Evolutionary conservation across 148 eudicot genomes (phyloP).

Genomic region (Bassia scoparia): DNA sequence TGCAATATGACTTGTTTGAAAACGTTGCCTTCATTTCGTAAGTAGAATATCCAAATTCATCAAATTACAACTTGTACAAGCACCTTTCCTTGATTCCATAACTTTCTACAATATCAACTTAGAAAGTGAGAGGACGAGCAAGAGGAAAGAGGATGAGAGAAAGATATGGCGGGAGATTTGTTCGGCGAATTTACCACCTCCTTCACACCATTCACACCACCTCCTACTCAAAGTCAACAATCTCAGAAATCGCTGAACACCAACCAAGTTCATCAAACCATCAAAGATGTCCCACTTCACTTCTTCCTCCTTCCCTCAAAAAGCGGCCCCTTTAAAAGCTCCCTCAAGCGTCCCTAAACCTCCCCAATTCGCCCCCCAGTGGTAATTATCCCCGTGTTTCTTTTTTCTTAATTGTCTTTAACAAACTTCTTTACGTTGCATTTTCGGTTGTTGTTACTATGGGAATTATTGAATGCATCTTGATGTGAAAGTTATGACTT

Average conservation of each 20-base stretch:
- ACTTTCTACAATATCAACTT: too few species aligned
- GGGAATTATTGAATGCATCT: background rate
- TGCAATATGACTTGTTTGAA: too few species aligned
- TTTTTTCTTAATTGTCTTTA: background rate
- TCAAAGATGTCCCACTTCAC: conserved; percentile 16
- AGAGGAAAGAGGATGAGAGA: background rate
- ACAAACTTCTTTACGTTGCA: background rate
- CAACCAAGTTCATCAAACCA: conserved; percentile 2
- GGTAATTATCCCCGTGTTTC: conserved; percentile 28
- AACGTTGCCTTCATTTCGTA: too few species aligned
- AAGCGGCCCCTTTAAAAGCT: conserved; percentile 52
- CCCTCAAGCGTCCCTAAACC: conserved; percentile 56
- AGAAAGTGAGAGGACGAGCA: too few species aligned
- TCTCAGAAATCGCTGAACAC: conserved; percentile 28
- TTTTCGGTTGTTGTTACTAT: background rate
- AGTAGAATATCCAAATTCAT: too few species aligned
- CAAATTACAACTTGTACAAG: too few species aligned
- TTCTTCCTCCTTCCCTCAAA: conserved; percentile 55
- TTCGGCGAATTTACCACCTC: conserved; percentile 82
- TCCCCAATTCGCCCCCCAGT: conserved; percentile 30
- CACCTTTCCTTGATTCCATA: too few species aligned
- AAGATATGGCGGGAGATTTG: conserved; percentile 51
- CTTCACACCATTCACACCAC: conserved; percentile 51
- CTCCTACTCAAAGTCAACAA: conserved; percentile 27
- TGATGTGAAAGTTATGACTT: background rate